Conservation (phyloP, 345 rosid species). For the Carallia brachiata region DNA sequence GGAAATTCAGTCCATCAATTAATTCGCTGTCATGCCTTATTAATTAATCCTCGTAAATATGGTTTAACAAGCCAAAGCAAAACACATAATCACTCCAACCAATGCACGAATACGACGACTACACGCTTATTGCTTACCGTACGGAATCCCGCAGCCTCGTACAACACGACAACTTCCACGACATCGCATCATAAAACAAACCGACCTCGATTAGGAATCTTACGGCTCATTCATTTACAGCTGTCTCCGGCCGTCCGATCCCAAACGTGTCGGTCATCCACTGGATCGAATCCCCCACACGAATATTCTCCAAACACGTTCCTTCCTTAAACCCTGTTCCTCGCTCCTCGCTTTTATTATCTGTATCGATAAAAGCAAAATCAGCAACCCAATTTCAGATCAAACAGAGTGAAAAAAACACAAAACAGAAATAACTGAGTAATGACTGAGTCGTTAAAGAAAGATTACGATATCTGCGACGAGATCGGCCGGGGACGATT, state of each 20-base stretch:
- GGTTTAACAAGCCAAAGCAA: neutral
- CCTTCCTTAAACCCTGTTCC: conserved; percentile 13
- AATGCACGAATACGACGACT: neutral
- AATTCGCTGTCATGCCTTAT: neutral
- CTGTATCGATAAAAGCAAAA: neutral
- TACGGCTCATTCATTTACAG: neutral
- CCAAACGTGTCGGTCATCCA: no score
- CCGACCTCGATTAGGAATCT: neutral
- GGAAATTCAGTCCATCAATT: neutral
- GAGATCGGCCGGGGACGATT: conserved; percentile 82
- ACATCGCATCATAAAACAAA: no score
- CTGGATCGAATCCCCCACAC: no score
- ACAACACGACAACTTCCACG: no score
- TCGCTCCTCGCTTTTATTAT: no score
- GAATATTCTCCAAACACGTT: conserved; percentile 35
- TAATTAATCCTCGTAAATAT: neutral
- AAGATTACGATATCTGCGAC: conserved; percentile 53
- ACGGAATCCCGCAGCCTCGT: conserved; percentile 11
- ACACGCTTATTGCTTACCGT: neutral
- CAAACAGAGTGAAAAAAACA: neutral
- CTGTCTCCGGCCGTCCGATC: no score
- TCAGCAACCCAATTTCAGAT: neutral
- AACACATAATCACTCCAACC: neutral
- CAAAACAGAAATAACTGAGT: neutral
- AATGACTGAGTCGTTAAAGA: conserved; percentile 48